Evolutionary conservation across 768 basidiomycete genomes (phyloP), one percentile per base, ranked within the genome.

Genomic region (Lentinula edodes): DNA sequence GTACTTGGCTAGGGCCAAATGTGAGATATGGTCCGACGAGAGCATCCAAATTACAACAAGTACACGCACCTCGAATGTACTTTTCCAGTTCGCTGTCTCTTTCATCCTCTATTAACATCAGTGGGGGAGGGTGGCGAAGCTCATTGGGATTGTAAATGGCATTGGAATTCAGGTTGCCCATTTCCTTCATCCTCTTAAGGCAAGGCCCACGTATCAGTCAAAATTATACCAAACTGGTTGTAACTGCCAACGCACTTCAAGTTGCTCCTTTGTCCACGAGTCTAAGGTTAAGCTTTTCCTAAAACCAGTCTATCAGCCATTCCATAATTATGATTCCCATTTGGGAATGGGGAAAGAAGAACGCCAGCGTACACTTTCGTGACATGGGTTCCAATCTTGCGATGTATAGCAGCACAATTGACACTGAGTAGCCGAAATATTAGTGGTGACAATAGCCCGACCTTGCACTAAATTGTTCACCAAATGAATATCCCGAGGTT

Each of bases 231-330:
- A 46, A 68, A 41, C 52, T 8, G 15, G 55, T 42, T 39, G 36
- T 38, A 38, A 38, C 23, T 23, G 23, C 23, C 23, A 23, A 73
- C 83, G 61, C 63, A 92, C 93, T 73, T 94, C 92, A 50, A 93
- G 85, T 72, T 95, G 93, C 61, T 96, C 93, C 67, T 87, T 91
- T 50, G 84, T 82, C 93, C 93, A 95, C 42, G 85, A 78, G 69
- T 95, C 95, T 73, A 96, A 76, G 1, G 91, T 93, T 42, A 97
- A 66, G 69, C 93, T 95, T 80, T 96, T 97, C 63, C 94, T 96
- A 51, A 61, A 52, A 50, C 61, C 68, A 51, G 46, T 50, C 48
- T 18, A 50, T 50, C 28, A 50, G 20, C 9, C 48, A 50, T 9
- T 43, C 42, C 42, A 43, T 43, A 41, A 56, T 32, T 15, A 13